Percentiles rank a stretch among this genome's conserved stretches.
phyloP scores from a whole-genome alignment of 441 rosid genomes.

The Macaranga tanarius region DNA sequence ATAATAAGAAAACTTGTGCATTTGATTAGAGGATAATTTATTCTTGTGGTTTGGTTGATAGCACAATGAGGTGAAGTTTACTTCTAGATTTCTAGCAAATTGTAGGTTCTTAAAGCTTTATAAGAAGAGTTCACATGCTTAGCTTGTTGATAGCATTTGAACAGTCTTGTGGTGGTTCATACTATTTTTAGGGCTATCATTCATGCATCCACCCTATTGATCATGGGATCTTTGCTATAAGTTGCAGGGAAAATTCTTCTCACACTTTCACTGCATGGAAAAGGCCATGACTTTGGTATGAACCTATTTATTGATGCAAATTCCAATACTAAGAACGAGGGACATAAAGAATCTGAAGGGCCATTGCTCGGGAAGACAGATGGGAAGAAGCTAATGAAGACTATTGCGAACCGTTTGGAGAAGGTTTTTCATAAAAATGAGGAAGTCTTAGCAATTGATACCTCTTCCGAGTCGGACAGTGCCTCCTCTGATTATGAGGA shows the following conservation, averaged over 20 bases:
- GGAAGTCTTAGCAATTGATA: conserved; percentile 40
- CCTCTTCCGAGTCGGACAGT: conserved; percentile 41
- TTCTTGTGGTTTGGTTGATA: neutral
- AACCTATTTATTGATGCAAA: conserved; percentile 28
- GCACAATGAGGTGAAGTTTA: no score
- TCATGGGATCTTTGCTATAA: conserved; percentile 7
- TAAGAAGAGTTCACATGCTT: neutral
- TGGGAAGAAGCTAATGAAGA: conserved; percentile 64
- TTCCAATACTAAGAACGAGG: conserved; percentile 33
- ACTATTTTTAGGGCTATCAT: neutral
- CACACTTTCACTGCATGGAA: conserved; percentile 51
- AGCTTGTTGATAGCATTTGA: no score
- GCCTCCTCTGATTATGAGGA: conserved; percentile 62
- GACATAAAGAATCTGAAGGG: conserved; percentile 39
- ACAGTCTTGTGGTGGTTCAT: neutral
- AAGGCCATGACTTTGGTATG: conserved; percentile 29
- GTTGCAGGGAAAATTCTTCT: conserved; percentile 73
- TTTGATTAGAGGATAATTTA: neutral
- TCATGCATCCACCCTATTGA: neutral
- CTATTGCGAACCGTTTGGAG: conserved; percentile 47
- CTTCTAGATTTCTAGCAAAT: neutral
- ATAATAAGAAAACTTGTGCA: neutral
- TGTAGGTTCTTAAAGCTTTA: neutral
- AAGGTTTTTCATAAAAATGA: conserved; percentile 59
- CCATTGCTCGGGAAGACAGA: conserved; percentile 40